phyloP scores from a whole-genome alignment of 2,329 filamentous ascomycete species.

The Fusarium multiceps region DNA sequence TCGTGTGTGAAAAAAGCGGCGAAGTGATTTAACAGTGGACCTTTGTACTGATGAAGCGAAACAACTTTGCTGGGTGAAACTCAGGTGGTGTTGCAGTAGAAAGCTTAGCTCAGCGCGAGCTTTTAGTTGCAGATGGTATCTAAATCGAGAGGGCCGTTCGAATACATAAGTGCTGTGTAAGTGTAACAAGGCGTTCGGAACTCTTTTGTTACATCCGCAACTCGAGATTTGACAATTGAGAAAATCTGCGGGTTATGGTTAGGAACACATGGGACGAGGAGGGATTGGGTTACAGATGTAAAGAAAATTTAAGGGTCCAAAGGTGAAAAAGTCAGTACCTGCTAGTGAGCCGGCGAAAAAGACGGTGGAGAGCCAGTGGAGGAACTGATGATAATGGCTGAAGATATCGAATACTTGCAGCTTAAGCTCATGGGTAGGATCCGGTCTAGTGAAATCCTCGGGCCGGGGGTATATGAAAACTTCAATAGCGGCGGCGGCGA shows the following conservation, averaged over 20 bases:
- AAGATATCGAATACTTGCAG: constrained; percentile 34
- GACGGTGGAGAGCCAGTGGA: constrained; percentile 44
- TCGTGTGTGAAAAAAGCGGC: constrained; percentile 30
- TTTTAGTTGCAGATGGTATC: constrained; percentile 20
- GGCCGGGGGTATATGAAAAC: constrained; percentile 36
- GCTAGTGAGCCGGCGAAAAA: constrained; percentile 41
- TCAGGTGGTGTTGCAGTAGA: constrained; percentile 28
- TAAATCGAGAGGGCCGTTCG: constrained; percentile 29
- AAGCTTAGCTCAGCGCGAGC: constrained; percentile 40
- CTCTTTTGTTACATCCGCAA: constrained; percentile 26
- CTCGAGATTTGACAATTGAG: constrained; percentile 27
- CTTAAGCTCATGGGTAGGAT: constrained; percentile 25
- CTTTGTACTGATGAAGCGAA: constrained; percentile 34
- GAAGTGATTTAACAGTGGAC: constrained; percentile 35
- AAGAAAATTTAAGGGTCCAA: constrained; percentile 17
- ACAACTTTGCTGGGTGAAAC: constrained; percentile 28
- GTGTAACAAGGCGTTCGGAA: constrained; percentile 40
- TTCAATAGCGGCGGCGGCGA: constrained; percentile 24
- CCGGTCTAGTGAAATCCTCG: constrained; percentile 31
- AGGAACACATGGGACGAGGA: constrained; percentile 25
- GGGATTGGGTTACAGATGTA: constrained; percentile 28
- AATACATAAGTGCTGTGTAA: constrained; percentile 41
- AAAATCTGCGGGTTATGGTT: constrained; percentile 42
- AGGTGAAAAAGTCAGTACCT: constrained; percentile 38
- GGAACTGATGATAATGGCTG: constrained; percentile 37